Conservation (phyloP, 2,329 filamentous ascomycete species). For the Lojkania enalia region DNA sequence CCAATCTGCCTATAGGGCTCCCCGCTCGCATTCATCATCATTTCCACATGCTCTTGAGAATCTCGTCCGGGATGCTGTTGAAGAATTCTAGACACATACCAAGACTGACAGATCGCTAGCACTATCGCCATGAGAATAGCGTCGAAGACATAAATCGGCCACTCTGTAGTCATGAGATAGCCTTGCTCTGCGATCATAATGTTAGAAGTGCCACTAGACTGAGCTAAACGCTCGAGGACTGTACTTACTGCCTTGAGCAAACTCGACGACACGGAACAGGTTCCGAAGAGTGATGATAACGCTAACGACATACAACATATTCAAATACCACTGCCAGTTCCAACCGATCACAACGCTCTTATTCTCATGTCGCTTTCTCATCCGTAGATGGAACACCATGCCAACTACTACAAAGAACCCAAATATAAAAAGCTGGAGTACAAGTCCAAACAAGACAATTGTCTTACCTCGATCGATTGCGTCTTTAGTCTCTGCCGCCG, state of each 20-base stretch:
- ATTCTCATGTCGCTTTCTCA: slow-evolving; percentile 15
- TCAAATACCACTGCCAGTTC: slow-evolving; percentile 37
- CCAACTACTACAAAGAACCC: slow-evolving; percentile 56
- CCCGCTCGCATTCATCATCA: too few relatives aligned
- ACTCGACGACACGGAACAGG: slow-evolving; percentile 53
- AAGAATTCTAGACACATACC: too few relatives aligned
- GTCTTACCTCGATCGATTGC: slow-evolving; percentile 40
- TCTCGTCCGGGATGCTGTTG: too few relatives aligned
- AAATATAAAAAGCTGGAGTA: slow-evolving; percentile 62
- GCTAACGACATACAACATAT: slow-evolving; percentile 42
- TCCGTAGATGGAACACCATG: slow-evolving; percentile 52
- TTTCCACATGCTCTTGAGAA: too few relatives aligned
- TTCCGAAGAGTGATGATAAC: slow-evolving; percentile 50
- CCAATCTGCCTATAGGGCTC: too few relatives aligned
- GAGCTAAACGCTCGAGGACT: not conserved
- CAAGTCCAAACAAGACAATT: slow-evolving; percentile 58
- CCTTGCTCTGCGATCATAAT: slow-evolving; percentile 31
- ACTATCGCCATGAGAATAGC: slow-evolving; percentile 47
- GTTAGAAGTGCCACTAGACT: not conserved
- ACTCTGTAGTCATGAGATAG: slow-evolving; percentile 54
- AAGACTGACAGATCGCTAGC: slow-evolving; percentile 1
- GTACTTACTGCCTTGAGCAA: slow-evolving; percentile 22
- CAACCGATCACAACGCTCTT: slow-evolving; percentile 10
- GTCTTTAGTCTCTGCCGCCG: slow-evolving; percentile 14
- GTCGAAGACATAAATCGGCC: slow-evolving; percentile 56